These are phyloP conservation scores for Aspergillus puulaauensis DNA, from an alignment of 2,329 filamentous ascomycete species.

Conservation along the genomic window DNA sequence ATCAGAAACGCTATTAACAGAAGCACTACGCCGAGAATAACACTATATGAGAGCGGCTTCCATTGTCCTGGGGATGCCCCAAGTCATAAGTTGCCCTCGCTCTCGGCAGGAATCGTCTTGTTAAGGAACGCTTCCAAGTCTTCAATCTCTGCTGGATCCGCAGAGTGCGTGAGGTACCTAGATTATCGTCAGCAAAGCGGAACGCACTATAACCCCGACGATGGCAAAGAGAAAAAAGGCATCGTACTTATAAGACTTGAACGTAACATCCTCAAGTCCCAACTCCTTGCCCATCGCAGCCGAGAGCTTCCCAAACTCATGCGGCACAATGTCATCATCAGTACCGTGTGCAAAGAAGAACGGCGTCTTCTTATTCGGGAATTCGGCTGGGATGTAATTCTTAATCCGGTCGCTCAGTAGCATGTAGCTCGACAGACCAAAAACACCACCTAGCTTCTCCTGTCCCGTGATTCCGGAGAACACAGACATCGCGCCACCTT, in stretches of 20 bases:
- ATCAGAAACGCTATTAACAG: slow-evolving; percentile 24
- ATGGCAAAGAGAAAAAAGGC: background rate
- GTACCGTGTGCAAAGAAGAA: slow-evolving; percentile 91
- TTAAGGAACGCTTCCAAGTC: slow-evolving; percentile 70
- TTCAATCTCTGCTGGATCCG: slow-evolving; percentile 74
- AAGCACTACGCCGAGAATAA: slow-evolving; percentile 25
- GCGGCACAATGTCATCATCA: slow-evolving; percentile 69
- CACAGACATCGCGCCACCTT: slow-evolving; percentile 85
- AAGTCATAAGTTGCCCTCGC: slow-evolving; percentile 38
- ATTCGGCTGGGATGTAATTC: slow-evolving; percentile 54
- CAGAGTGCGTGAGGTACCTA: slow-evolving; percentile 72
- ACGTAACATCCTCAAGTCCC: slow-evolving; percentile 68
- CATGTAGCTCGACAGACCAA: slow-evolving; percentile 81
- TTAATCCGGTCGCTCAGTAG: slow-evolving; percentile 66
- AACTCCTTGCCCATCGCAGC: slow-evolving; percentile 65
- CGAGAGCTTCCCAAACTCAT: slow-evolving; percentile 67
- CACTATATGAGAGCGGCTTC: slow-evolving; percentile 15
- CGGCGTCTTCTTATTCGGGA: slow-evolving; percentile 71
- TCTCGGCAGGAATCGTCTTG: slow-evolving; percentile 51
- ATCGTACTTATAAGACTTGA: slow-evolving; percentile 72
- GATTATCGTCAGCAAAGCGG: slow-evolving; percentile 9
- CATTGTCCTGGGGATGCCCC: slow-evolving; percentile 8
- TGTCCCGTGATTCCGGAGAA: slow-evolving; percentile 74
- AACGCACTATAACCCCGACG: background rate
- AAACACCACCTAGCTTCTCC: slow-evolving; percentile 79